phyloP scores from a whole-genome alignment of 2,329 filamentous ascomycete genomes.

The Alternaria alternata region DNA sequence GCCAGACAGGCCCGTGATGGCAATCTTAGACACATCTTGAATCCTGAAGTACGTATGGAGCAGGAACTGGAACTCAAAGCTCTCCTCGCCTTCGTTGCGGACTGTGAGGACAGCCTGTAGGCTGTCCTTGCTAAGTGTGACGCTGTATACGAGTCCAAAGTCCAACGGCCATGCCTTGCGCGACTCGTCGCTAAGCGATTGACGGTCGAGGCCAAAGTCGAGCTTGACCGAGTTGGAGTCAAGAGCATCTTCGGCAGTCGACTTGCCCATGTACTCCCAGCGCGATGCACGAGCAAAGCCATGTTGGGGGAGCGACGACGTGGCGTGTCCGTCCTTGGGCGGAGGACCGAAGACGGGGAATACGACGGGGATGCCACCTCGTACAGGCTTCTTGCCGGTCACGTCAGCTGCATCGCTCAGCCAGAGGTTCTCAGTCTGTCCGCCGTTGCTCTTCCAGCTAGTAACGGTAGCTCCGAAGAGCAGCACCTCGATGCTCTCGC shows the following conservation, averaged over 20 bases:
- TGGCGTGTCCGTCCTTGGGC: constrained; percentile 77
- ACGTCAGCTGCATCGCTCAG: constrained; percentile 80
- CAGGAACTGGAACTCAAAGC: constrained; percentile 91
- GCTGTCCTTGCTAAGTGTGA: constrained; percentile 78
- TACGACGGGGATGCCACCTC: constrained; percentile 90
- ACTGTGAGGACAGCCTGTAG: constrained; percentile 85
- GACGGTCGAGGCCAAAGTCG: constrained; percentile 87
- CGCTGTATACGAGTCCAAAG: constrained; percentile 92
- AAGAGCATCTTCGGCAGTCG: constrained; percentile 68
- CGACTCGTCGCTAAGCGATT: constrained; percentile 72
- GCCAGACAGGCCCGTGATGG: constrained; percentile 77
- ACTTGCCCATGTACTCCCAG: constrained; percentile 96
- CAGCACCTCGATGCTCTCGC: constrained; percentile 84
- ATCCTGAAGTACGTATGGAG: constrained; percentile 90
- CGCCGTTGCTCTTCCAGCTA: constrained; percentile 86
- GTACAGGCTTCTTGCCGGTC: constrained; percentile 87
- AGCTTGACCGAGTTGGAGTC: constrained; percentile 76
- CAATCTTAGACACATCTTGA: constrained; percentile 79
- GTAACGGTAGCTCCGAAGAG: constrained; percentile 93
- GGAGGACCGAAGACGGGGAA: constrained; percentile 90
- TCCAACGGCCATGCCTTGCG: constrained; percentile 82
- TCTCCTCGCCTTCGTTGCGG: constrained; percentile 81
- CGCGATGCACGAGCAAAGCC: constrained; percentile 89
- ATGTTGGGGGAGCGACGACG: constrained; percentile 84
- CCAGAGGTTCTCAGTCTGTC: constrained; percentile 81